Percentiles rank a stretch among this genome's conserved stretches.
Conservation (phyloP, 2,329 filamentous ascomycete species). For the Diaporthe humulicola region DNA sequence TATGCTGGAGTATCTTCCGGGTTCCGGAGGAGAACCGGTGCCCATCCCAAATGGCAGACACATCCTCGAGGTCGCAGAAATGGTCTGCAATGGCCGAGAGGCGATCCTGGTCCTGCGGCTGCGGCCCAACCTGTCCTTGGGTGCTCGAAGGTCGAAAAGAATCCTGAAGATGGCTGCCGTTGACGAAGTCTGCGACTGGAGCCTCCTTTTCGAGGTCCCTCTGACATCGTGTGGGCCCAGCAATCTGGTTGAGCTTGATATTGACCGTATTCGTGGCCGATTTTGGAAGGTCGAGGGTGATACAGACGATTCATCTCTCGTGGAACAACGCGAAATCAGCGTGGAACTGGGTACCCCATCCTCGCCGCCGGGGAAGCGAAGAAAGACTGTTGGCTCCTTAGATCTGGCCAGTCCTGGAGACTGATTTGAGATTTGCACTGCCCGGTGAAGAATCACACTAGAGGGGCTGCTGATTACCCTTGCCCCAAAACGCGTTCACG, state of each 20-base stretch:
- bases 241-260: slow-evolving; percentile 28
- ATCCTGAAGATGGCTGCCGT: not conserved
- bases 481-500: not conserved
- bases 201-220: not conserved
- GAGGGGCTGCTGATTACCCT: not conserved
- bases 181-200: not conserved
- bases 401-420: too few species aligned
- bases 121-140: not conserved
- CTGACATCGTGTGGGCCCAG: slow-evolving; percentile 6
- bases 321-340: not conserved
- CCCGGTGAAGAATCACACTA: not conserved
- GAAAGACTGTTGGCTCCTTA: not conserved
- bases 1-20: not conserved
- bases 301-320: not conserved
- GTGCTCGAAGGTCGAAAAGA: not conserved
- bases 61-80: slow-evolving; percentile 13
- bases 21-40: not conserved
- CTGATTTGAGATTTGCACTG: not conserved
- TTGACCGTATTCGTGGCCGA: slow-evolving; percentile 1
- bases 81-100: not conserved
- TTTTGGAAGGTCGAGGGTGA: not conserved
- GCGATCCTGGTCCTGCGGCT: not conserved
- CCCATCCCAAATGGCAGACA: slow-evolving; percentile 10
- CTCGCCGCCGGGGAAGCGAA: not conserved
- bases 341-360: not conserved